Evolutionary conservation across 2,329 filamentous ascomycete species (phyloP).

Genomic region (Hypocreales sp.): DNA sequence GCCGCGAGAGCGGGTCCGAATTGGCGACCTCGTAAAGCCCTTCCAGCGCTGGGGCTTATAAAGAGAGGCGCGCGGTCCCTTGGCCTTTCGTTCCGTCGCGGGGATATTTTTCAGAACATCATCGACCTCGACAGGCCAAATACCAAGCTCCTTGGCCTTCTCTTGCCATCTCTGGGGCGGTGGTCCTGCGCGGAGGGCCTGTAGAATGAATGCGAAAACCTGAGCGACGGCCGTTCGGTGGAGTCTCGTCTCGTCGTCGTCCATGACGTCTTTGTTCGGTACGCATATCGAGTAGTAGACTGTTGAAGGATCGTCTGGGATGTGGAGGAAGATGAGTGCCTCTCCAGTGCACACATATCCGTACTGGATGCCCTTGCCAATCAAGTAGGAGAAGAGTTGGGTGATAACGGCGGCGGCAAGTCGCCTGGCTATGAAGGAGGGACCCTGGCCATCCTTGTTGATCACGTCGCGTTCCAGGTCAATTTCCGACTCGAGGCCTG

Average conservation of each 20-base stretch:
- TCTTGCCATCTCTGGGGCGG: constrained; percentile 16
- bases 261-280: constrained; percentile 16
- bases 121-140: constrained; percentile 18
- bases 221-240: constrained; percentile 20
- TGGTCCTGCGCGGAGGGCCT: constrained; percentile 13
- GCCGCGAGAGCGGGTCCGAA: constrained; percentile 8
- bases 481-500: constrained; percentile 18
- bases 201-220: constrained; percentile 21
- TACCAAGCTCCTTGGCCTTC: constrained; percentile 10
- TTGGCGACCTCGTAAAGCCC: constrained; percentile 14
- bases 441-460: constrained; percentile 14
- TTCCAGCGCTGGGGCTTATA: constrained; percentile 14
- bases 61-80: constrained; percentile 5
- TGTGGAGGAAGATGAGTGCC: constrained; percentile 18
- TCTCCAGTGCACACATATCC: constrained; percentile 19
- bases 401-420: constrained; percentile 20
- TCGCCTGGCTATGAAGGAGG: constrained; percentile 11
- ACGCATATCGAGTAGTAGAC: constrained; percentile 18
- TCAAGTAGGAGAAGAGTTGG: constrained; percentile 24
- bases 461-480: constrained; percentile 15
- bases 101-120: constrained; percentile 12
- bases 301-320: constrained; percentile 14
- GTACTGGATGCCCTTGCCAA: constrained; percentile 17
- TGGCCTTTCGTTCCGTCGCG: constrained; percentile 8
- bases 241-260: constrained; percentile 16